phyloP scores from a whole-genome alignment of 768 basidiomycete genomes.

The Phlebiopsis flavidoalba region DNA sequence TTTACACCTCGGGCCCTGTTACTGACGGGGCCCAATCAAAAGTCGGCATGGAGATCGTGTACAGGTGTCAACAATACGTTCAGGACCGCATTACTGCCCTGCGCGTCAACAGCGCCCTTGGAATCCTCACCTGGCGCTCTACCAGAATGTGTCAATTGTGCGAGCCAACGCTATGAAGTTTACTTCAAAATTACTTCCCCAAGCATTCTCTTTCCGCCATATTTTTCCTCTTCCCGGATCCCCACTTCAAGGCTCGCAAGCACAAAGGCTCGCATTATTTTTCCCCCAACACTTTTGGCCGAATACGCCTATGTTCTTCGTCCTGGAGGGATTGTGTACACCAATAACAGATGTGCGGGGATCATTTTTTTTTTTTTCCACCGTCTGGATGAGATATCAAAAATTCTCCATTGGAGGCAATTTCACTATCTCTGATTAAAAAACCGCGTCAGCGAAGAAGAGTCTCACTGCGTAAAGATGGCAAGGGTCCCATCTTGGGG shows the following conservation, averaged over 20 bases:
- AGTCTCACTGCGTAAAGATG: too few relatives aligned
- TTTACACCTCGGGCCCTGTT: background rate
- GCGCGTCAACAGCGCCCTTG: constrained; percentile 52
- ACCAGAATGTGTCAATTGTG: constrained; percentile 88
- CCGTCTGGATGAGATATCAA: too few relatives aligned
- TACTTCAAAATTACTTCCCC: constrained; percentile 89
- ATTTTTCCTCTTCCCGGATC: constrained; percentile 98
- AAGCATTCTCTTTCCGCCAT: constrained; percentile 88
- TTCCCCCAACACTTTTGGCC: constrained; percentile 84
- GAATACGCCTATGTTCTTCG: constrained; percentile 94
- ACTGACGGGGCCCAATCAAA: background rate
- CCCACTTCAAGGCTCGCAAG: constrained; percentile 96
- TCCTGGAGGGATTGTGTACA: constrained; percentile 95
- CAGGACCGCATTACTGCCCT: constrained; percentile 91
- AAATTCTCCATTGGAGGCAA: too few relatives aligned
- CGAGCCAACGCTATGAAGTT: constrained; percentile 99
- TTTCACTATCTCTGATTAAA: too few relatives aligned
- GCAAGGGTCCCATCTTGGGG: too few relatives aligned
- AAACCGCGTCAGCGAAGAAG: too few relatives aligned
- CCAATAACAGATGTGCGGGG: constrained; percentile 99
- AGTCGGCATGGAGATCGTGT: constrained; percentile 98
- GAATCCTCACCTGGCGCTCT: constrained; percentile 37
- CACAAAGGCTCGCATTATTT: constrained; percentile 99
- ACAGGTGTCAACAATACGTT: constrained; percentile 94
- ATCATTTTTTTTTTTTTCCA: too few relatives aligned